These are phyloP conservation scores for Penicillium malachiteum DNA, from an alignment of 495 filamentous ascomycete species.

Conservation along the genomic window DNA sequence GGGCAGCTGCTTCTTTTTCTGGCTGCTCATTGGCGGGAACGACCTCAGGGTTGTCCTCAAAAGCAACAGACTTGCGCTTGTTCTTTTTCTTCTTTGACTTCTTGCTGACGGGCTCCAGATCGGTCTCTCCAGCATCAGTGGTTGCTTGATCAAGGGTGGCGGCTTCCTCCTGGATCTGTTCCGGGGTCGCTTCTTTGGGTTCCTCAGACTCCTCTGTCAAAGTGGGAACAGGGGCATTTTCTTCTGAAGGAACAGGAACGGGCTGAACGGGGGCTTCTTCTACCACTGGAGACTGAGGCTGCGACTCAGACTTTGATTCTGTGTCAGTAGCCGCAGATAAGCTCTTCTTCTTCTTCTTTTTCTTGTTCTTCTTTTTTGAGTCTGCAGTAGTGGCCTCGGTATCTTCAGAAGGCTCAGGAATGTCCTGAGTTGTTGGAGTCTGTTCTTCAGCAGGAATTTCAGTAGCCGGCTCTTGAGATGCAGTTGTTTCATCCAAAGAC, in stretches of 20 bases:
- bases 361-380: slow-evolving; percentile 11
- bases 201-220: background rate
- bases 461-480: background rate
- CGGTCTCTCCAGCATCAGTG: slow-evolving; percentile 18
- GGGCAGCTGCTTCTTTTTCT: background rate
- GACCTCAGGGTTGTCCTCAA: slow-evolving; percentile 5
- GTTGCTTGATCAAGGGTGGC: background rate
- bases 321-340: slow-evolving; percentile 21
- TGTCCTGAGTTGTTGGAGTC: background rate
- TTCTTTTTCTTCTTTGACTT: slow-evolving; percentile 39
- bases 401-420: background rate
- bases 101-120: slow-evolving; percentile 13
- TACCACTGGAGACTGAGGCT: slow-evolving; percentile 14
- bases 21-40: background rate
- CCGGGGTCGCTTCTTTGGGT: slow-evolving; percentile 3
- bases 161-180: slow-evolving; percentile 2
- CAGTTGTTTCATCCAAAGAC: background rate
- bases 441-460: background rate
- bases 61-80: slow-evolving; percentile 25
- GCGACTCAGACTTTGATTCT: slow-evolving; percentile 3
- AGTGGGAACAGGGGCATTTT: background rate
- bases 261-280: slow-evolving; percentile 1
- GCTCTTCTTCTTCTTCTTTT: slow-evolving; percentile 36
- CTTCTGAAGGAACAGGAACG: background rate
- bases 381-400: background rate